These are phyloP conservation scores for Parmelia sp. DNA, from an alignment of 495 filamentous ascomycete genomes.

Conservation along the genomic window DNA sequence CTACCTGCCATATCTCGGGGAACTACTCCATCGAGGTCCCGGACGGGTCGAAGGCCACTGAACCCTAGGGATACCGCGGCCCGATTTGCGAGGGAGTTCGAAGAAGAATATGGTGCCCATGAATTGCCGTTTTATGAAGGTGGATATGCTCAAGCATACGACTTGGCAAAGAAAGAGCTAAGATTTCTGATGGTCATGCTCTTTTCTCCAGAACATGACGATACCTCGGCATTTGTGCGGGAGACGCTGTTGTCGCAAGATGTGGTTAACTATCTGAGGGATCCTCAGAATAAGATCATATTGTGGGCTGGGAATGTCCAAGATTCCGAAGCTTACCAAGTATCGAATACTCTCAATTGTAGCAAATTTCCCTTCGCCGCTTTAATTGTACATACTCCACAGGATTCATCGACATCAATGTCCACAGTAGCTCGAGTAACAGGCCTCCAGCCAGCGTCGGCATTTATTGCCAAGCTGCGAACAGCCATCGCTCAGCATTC, in stretches of 20 bases:
- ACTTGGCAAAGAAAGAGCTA: conserved; percentile 81
- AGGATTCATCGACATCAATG: conserved; percentile 77
- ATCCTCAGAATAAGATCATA: conserved; percentile 66
- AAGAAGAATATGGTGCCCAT: conserved; percentile 78
- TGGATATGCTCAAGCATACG: conserved; percentile 83
- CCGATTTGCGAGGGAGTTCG: conserved; percentile 83
- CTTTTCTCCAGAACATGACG: conserved; percentile 86
- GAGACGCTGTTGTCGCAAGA: conserved; percentile 74
- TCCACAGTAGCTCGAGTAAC: conserved; percentile 69
- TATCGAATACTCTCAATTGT: conserved; percentile 70
- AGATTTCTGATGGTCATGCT: conserved; percentile 83
- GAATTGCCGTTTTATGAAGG: conserved; percentile 69
- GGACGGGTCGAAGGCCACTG: conserved; percentile 63
- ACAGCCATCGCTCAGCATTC: conserved; percentile 62
- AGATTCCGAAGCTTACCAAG: conserved; percentile 90
- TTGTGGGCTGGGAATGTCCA: conserved; percentile 88
- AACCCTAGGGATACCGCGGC: conserved; percentile 82
- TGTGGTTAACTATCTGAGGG: conserved; percentile 63
- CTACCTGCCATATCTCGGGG: conserved; percentile 37
- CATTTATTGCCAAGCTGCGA: conserved; percentile 66
- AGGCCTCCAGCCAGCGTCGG: conserved; percentile 57
- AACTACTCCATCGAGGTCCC: conserved; percentile 47
- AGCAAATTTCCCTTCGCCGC: conserved; percentile 88
- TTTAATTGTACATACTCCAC: conserved; percentile 75
- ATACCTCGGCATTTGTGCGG: conserved; percentile 74